A percentile compares a stretch with the other conserved stretches of the same genome.
These are phyloP conservation scores for Aquilaria sinensis DNA, from an alignment of 345 rosid genomes.

Conservation along the genomic window DNA sequence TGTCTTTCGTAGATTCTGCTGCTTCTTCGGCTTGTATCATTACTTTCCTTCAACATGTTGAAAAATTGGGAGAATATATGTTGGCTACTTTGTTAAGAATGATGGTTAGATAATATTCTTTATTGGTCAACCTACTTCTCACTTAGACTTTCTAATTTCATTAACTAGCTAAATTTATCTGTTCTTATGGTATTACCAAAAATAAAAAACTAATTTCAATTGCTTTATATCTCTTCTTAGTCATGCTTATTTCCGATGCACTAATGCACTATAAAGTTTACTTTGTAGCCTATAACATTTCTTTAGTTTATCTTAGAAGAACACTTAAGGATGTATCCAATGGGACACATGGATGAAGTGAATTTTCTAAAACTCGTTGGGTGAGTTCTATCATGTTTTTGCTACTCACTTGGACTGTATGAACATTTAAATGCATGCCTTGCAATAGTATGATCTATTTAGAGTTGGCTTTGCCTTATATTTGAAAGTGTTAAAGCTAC, in stretches of 20 bases:
- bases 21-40: slow-evolving; percentile 52
- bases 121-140: slow-evolving; percentile 7
- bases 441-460: background rate
- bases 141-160: background rate
- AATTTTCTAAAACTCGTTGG: slow-evolving; percentile 41
- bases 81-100: slow-evolving; percentile 55
- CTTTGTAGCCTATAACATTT: slow-evolving; percentile 45
- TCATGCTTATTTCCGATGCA: background rate
- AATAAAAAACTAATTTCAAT: background rate
- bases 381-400: slow-evolving; percentile 17
- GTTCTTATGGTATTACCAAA: background rate
- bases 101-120: slow-evolving; percentile 27
- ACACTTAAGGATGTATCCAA: slow-evolving; percentile 52
- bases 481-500: no score
- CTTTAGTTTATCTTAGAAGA: slow-evolving; percentile 49
- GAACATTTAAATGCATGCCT: background rate
- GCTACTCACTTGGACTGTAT: background rate
- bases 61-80: slow-evolving; percentile 42
- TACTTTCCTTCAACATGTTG: slow-evolving; percentile 54
- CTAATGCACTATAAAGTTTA: background rate
- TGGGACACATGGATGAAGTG: slow-evolving; percentile 45
- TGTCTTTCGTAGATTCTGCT: slow-evolving; percentile 40
- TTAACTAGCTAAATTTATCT: slow-evolving; percentile 9
- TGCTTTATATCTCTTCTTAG: no score
- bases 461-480: no score